Conservation (phyloP, 2,329 filamentous ascomycete genomes). For the Colletotrichum spinosum region DNA sequence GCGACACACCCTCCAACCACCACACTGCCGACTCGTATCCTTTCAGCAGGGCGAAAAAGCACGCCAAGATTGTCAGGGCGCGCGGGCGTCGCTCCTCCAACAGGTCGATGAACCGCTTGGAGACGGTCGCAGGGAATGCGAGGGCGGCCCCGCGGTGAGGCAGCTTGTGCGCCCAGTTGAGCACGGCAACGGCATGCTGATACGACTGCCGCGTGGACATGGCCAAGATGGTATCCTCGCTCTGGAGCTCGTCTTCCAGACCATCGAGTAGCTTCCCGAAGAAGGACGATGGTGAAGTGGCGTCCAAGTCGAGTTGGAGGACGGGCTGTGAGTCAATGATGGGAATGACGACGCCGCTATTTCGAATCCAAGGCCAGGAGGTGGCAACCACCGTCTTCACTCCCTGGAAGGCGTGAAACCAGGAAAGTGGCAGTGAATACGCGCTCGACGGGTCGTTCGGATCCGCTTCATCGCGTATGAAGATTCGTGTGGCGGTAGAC, state of each 20-base stretch:
- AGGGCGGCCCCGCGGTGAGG: slow-evolving; percentile 69
- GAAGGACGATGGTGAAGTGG: slow-evolving; percentile 63
- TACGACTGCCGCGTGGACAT: slow-evolving; percentile 66
- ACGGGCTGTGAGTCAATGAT: slow-evolving; percentile 74
- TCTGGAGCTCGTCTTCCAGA: slow-evolving; percentile 65
- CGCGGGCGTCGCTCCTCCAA: slow-evolving; percentile 70
- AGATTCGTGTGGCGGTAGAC: slow-evolving; percentile 71
- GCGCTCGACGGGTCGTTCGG: slow-evolving; percentile 52
- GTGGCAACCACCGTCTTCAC: slow-evolving; percentile 74
- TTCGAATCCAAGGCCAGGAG: slow-evolving; percentile 73
- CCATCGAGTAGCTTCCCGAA: slow-evolving; percentile 71
- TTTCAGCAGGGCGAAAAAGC: slow-evolving; percentile 75
- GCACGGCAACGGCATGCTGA: slow-evolving; percentile 72
- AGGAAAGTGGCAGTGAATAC: slow-evolving; percentile 71
- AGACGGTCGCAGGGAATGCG: slow-evolving; percentile 74
- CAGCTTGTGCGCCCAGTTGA: slow-evolving; percentile 74
- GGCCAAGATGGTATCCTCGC: slow-evolving; percentile 42
- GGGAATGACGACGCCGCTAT: slow-evolving; percentile 66
- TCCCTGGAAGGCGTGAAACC: slow-evolving; percentile 76
- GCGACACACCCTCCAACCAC: slow-evolving; percentile 77
- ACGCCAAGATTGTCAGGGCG: slow-evolving; percentile 72
- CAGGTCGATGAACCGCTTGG: slow-evolving; percentile 69
- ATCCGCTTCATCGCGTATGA: slow-evolving; percentile 66
- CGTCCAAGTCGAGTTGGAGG: slow-evolving; percentile 69
- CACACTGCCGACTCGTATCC: slow-evolving; percentile 68